phyloP scores from a whole-genome alignment of 2,329 filamentous ascomycete species.

The Aspergillus sergii region DNA sequence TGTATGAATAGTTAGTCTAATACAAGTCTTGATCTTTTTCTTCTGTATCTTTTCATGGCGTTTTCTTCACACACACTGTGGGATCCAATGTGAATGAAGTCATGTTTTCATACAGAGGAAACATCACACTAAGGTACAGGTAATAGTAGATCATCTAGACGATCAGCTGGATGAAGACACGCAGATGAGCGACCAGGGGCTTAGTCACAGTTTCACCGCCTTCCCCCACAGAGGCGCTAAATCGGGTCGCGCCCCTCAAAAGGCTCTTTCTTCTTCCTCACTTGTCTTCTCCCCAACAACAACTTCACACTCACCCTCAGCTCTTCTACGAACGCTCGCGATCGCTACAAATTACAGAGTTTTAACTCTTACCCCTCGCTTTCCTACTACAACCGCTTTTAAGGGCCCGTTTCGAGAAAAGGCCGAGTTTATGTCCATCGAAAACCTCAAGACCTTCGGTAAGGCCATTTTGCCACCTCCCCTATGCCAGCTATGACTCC shows the following conservation, averaged over 20 bases:
- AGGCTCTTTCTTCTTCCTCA: slow-evolving; percentile 34
- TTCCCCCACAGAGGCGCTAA: slow-evolving; percentile 31
- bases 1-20: slow-evolving; percentile 6
- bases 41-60: neutral
- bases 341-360: slow-evolving; percentile 33
- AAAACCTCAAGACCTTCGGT: slow-evolving; percentile 98
- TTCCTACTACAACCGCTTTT: slow-evolving; percentile 40
- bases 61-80: neutral
- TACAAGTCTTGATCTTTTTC: neutral
- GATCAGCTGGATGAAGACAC: neutral
- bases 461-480: slow-evolving; percentile 49
- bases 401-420: slow-evolving; percentile 58
- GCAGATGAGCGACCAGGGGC: neutral
- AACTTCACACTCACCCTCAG: slow-evolving; percentile 20
- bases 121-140: neutral
- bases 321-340: slow-evolving; percentile 21
- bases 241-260: slow-evolving; percentile 35
- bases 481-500: slow-evolving; percentile 5
- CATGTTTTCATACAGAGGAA: neutral
- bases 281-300: slow-evolving; percentile 31
- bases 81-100: neutral
- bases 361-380: slow-evolving; percentile 33
- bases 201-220: slow-evolving; percentile 33
- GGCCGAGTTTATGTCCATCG: slow-evolving; percentile 96
- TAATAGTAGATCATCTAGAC: neutral